Percentiles rank a stretch among this genome's conserved stretches.
Conservation (phyloP, 163 green algal species). For the Scenedesmus sp. region DNA sequence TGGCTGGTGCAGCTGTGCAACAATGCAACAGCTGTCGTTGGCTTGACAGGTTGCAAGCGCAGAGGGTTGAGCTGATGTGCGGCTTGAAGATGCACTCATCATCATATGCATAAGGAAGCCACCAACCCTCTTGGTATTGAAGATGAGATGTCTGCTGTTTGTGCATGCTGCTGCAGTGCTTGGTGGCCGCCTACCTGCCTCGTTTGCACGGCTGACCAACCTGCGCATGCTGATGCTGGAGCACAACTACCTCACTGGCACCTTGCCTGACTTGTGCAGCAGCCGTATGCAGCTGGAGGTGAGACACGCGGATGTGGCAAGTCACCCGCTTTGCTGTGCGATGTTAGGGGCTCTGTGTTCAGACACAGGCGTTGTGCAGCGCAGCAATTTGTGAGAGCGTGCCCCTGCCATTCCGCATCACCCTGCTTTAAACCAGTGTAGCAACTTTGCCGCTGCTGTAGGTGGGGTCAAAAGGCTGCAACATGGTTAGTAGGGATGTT, state of each 20-base stretch:
- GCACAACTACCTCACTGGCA: slow-evolving; percentile 24
- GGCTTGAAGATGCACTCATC: no score
- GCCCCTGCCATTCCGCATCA: no score
- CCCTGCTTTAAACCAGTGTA: no score
- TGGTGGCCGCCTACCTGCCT: background rate
- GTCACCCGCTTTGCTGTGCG: background rate
- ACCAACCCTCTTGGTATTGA: no score
- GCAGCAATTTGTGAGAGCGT: background rate
- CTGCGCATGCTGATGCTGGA: slow-evolving; percentile 37
- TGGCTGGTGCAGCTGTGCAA: background rate
- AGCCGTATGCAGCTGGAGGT: background rate
- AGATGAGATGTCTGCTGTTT: background rate
- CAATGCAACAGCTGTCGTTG: no score
- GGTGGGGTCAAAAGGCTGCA: no score
- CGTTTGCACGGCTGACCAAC: background rate
- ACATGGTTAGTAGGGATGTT: no score
- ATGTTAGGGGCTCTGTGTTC: no score
- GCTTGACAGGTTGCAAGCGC: no score
- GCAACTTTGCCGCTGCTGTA: no score
- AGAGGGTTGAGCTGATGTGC: no score
- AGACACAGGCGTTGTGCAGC: background rate
- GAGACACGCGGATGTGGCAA: background rate
- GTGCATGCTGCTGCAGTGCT: slow-evolving; percentile 24
- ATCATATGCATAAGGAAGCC: no score
- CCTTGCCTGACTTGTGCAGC: slow-evolving; percentile 2